Evolutionary conservation across 306 rosid species (phyloP), one percentile per base, ranked within the genome.

Genomic region (Vigna trinervia): DNA sequence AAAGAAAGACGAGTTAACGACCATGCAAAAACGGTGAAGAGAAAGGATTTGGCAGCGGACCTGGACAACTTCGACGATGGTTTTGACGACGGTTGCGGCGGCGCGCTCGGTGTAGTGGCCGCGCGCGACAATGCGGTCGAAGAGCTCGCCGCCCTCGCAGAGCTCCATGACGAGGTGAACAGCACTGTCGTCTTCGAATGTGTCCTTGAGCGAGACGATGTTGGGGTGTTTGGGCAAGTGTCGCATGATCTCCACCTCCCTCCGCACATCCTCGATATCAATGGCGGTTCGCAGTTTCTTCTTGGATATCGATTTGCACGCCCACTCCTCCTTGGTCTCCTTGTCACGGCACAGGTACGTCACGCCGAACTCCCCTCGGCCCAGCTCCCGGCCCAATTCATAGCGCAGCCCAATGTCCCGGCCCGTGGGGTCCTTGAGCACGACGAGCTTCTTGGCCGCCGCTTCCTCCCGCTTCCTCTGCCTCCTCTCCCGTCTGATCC

Each of bases 81-180:
- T 94, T 77, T 63, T 87, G 8, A 91, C 89, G 14, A 94, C 98
- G 2, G 74, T 74, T 0, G 98, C 98, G 20, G 98, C 96, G 0
- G 97, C 97, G 12, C 98, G 92, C 71, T 94, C 97, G 0, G 96
- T 90, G 64, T 94, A 94, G 45, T 94, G 98, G 0, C 97, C 98
- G 3, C 95, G 84, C 1, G 96, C 88, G 4, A 94, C 97, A 59
- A 94, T 94, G 67, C 98, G 89, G 74, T 94, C 97, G 30, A 94
- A 94, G 32, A 94, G 83, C 69, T 94, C 98, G 8, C 97, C 97
- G 0, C 97, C 98, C 38, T 89, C 97, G 17, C 98, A 94, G 46
- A 92, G 86, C 79, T 94, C 97, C 98, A 94, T 94, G 30, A 94
- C 97, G 43, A 94, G 84, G 59, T 94, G 98, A 51, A 94, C 97